Conservation (phyloP, 2,329 filamentous ascomycete genomes). For the Hypoxylon sp. region DNA sequence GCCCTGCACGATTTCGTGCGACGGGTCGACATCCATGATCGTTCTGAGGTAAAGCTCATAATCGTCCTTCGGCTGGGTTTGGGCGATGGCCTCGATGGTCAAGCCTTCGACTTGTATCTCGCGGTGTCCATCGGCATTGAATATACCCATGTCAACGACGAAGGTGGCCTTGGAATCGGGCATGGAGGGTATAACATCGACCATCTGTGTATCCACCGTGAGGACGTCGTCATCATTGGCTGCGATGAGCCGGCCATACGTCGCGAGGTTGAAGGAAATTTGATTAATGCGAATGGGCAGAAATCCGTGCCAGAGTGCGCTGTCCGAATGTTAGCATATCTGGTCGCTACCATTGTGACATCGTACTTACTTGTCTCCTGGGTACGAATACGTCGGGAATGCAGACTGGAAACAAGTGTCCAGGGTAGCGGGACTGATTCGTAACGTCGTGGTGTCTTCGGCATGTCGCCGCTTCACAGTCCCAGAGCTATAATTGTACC, state of each 20-base stretch:
- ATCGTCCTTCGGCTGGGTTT: constrained; percentile 43
- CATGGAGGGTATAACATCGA: constrained; percentile 18
- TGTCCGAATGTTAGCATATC: constrained; percentile 22
- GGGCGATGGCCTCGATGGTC: constrained; percentile 40
- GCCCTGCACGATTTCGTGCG: constrained; percentile 47
- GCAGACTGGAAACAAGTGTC: constrained; percentile 54
- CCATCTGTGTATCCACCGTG: constrained; percentile 46
- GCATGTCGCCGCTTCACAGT: constrained; percentile 45
- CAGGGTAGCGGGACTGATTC: constrained; percentile 51
- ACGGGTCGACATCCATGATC: constrained; percentile 52
- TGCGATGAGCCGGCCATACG: constrained; percentile 27
- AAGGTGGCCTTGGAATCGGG: constrained; percentile 44
- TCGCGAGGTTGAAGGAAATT: constrained; percentile 50
- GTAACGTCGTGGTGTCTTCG: constrained; percentile 48
- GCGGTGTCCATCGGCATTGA: constrained; percentile 39
- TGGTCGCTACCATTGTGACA: too few relatives aligned
- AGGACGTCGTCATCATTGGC: constrained; percentile 38
- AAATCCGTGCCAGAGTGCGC: constrained; percentile 54
- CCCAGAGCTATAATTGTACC: constrained; percentile 48
- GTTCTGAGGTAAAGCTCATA: constrained; percentile 45
- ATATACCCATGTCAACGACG: constrained; percentile 40
- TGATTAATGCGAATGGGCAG: constrained; percentile 48
- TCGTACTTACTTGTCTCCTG: constrained; percentile 48
- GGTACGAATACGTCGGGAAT: constrained; percentile 52
- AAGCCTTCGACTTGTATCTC: constrained; percentile 44